Evolutionary conservation across 768 basidiomycete species (phyloP).

Genomic region (Boletus fagicola): DNA sequence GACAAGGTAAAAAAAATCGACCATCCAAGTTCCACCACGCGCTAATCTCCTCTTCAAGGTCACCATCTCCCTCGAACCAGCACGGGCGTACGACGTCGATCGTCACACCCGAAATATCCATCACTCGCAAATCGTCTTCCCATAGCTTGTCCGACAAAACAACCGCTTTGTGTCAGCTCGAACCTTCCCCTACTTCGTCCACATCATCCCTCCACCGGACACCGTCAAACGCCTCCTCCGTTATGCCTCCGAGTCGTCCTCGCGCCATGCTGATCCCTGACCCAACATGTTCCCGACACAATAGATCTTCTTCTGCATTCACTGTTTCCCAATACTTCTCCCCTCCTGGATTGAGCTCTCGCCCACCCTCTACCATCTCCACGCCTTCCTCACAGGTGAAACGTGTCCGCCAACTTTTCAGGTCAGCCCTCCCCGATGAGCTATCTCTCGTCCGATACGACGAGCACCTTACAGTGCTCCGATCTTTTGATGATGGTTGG

Average conservation of each 20-base stretch:
- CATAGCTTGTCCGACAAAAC: conserved; percentile 44
- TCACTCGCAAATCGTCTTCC: conserved; percentile 37
- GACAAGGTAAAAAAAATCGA: conserved; percentile 12
- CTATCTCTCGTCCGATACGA: conserved; percentile 49
- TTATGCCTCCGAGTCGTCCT: conserved; percentile 14
- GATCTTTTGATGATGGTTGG: conserved; percentile 79
- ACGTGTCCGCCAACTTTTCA: conserved; percentile 63
- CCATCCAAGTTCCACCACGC: background rate
- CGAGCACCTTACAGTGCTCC: conserved; percentile 60
- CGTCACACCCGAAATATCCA: conserved; percentile 50
- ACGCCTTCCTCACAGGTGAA: conserved; percentile 40
- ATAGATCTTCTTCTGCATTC: conserved; percentile 31
- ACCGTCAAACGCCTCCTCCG: conserved; percentile 6
- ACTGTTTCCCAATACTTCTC: conserved; percentile 36
- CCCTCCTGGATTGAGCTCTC: conserved; percentile 10
- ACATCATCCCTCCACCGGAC: conserved; percentile 31
- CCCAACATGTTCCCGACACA: conserved; percentile 27
- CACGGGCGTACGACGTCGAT: conserved; percentile 43
- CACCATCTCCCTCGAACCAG: conserved; percentile 38
- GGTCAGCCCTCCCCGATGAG: conserved; percentile 72
- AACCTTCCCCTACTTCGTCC: conserved; percentile 39
- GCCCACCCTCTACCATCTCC: conserved; percentile 5
- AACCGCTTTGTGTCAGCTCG: conserved; percentile 41
- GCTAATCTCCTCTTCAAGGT: conserved; percentile 4
- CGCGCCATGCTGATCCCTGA: conserved; percentile 18